Base-by-base conservation (phyloP, 2,329 filamentous ascomycete species). In the Ascosphaera acerosa region DNA sequence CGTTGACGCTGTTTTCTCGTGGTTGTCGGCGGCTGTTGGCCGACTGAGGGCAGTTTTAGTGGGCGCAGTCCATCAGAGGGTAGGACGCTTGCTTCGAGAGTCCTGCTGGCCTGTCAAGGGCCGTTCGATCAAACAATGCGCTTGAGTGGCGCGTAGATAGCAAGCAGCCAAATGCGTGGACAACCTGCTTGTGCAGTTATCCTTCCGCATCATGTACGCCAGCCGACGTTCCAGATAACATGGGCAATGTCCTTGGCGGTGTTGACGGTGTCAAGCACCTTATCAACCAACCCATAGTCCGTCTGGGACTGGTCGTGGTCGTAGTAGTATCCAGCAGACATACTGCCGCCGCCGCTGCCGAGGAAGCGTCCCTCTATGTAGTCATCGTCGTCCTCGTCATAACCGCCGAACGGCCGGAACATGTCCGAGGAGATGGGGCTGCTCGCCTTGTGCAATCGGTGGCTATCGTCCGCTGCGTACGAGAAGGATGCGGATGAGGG, bases 161-260 rank as follows among this genome's bases (percentile, higher is more conserved):
- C 10, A 10, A 25, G 22, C 22, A 10, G n/a, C n/a, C n/a, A 25
- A 25, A 10, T 10, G 10, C n/a, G 10, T 25, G n/a, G 22, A 25
- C 10, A n/a, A 10, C n/a, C 22, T 25, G 22, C 22, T 25, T 25
- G 22, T n/a, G 10, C n/a, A n/a, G n/a, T n/a, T n/a, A n/a, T n/a
- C n/a, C n/a, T n/a, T n/a, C n/a, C n/a, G n/a, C 10, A 12, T 37
- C 23, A 42, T 15, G 28, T 33, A 10, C 33, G 31, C 40, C 40
- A 42, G 18, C 40, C 40, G n/a, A 42, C 40, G 27, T 42, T 42
- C 39, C 39, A 42, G 17, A 42, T 38, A 17, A 42, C 40, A 33
- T 42, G 38, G 3, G 38, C 39, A 18, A 42, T 41, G 31, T 42
- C 40, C 22, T 31, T 30, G 15, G 40, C 35, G 12, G 40, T 42